Conservation (phyloP, 352 stramenopile species). For the Phytophthora multivora region DNA sequence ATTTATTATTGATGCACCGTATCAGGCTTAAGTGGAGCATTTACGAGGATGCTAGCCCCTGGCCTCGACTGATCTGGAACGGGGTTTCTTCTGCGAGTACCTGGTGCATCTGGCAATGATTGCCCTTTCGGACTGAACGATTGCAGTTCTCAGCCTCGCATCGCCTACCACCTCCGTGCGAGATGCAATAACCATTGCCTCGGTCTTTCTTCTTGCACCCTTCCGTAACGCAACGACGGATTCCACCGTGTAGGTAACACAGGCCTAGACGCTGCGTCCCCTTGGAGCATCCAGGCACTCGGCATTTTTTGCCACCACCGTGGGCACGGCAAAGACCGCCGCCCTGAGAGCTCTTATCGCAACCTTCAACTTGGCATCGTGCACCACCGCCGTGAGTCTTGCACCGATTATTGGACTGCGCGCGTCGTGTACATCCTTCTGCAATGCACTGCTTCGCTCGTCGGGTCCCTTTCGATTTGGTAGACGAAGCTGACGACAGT, state of each 20-base stretch:
- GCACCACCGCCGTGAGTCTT: constrained; percentile 83
- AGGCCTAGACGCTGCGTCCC: constrained; percentile 76
- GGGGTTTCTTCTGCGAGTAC: constrained; percentile 28
- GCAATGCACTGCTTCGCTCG: constrained; percentile 73
- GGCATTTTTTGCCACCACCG: constrained; percentile 77
- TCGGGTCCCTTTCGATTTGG: constrained; percentile 30
- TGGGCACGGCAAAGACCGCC: constrained; percentile 55
- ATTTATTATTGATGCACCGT: not conserved
- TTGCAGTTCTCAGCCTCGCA: constrained; percentile 65
- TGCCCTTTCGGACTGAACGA: constrained; percentile 76
- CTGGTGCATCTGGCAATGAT: constrained; percentile 76
- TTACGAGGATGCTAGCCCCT: constrained; percentile 21
- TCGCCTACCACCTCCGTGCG: constrained; percentile 72
- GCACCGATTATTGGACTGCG: constrained; percentile 83
- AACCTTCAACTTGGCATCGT: constrained; percentile 68
- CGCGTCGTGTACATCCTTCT: constrained; percentile 61
- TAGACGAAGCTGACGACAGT: constrained; percentile 30
- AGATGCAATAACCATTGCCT: constrained; percentile 84
- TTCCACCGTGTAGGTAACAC: constrained; percentile 83
- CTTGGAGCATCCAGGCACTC: constrained; percentile 69
- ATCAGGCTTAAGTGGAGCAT: not conserved
- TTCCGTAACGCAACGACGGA: constrained; percentile 71
- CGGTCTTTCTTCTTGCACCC: constrained; percentile 85
- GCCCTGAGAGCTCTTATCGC: constrained; percentile 80
- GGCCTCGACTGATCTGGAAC: constrained; percentile 53